Percentiles rank a stretch among this genome's conserved stretches.
These are phyloP conservation scores for Priceomyces melissophilus DNA, from an alignment of 805 yeast genomes.

Conservation along the genomic window DNA sequence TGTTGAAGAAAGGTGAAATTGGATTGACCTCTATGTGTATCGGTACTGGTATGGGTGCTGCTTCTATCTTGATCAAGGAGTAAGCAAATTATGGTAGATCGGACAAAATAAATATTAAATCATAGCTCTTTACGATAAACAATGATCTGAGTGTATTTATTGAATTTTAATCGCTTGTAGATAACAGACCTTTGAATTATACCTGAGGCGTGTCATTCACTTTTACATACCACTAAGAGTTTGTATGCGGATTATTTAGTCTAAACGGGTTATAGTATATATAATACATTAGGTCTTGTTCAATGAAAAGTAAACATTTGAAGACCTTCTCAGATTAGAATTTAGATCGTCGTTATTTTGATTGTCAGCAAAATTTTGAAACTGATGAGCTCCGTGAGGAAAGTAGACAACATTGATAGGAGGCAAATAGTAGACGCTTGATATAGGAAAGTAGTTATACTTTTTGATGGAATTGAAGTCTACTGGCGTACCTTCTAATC, in stretches of 20 bases:
- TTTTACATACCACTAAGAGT: too few species aligned
- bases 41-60: slow-evolving; percentile 99
- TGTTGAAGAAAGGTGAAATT: slow-evolving; percentile 72
- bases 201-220: too few species aligned
- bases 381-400: slow-evolving; percentile 53
- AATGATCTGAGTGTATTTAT: neutral
- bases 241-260: too few species aligned
- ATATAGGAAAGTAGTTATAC: slow-evolving; percentile 51
- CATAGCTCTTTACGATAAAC: too few species aligned
- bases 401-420: slow-evolving; percentile 55
- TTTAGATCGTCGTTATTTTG: too few species aligned
- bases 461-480: slow-evolving; percentile 10
- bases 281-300: neutral
- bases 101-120: neutral
- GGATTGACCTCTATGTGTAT: slow-evolving; percentile 97
- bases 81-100: slow-evolving; percentile 23
- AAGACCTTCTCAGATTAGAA: slow-evolving; percentile 15
- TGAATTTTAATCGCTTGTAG: neutral
- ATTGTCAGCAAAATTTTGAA: slow-evolving; percentile 4
- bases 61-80: slow-evolving; percentile 80
- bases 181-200: neutral
- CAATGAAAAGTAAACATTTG: slow-evolving; percentile 23
- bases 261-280: neutral
- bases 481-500: slow-evolving; percentile 1
- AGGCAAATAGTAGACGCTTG: slow-evolving; percentile 49